These are phyloP conservation scores for Laetiporus sulphureus DNA, from an alignment of 1,284 basidiomycete species.

Conservation along the genomic window DNA sequence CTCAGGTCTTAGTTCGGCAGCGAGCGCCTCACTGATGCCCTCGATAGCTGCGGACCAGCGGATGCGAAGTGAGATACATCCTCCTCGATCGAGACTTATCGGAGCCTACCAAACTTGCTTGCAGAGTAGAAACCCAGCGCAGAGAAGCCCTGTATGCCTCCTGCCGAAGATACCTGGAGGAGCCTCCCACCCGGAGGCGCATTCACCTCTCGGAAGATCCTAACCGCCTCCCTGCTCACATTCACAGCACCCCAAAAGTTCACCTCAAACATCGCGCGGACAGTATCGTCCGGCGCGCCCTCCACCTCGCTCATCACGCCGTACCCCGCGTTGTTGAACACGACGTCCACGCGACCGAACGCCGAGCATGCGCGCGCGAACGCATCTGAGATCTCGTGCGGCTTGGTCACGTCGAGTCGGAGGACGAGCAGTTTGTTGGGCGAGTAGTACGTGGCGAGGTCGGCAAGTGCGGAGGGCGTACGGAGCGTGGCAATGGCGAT, in stretches of 20 bases:
- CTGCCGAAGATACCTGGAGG: slow-evolving; percentile 25
- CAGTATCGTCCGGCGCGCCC: slow-evolving; percentile 23
- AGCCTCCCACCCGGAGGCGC: slow-evolving; percentile 27
- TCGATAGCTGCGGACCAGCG: slow-evolving; percentile 17
- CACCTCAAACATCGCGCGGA: slow-evolving; percentile 27
- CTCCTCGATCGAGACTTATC: no score
- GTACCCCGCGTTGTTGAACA: slow-evolving; percentile 37
- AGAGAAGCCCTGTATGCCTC: slow-evolving; percentile 19
- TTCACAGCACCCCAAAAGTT: slow-evolving; percentile 33
- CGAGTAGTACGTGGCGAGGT: slow-evolving; percentile 15
- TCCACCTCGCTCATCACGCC: slow-evolving; percentile 30
- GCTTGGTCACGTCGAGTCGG: slow-evolving; percentile 33
- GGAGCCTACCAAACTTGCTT: slow-evolving; percentile 14
- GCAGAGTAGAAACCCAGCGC: slow-evolving; percentile 27
- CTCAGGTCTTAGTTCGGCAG: slow-evolving; percentile 27
- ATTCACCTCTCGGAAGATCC: slow-evolving; percentile 33
- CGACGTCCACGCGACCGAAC: slow-evolving; percentile 39
- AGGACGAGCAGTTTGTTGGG: slow-evolving; percentile 27
- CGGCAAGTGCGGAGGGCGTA: slow-evolving; percentile 18
- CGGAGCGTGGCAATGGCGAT: slow-evolving; percentile 27
- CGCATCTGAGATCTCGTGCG: slow-evolving; percentile 22
- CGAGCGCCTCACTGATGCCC: slow-evolving; percentile 26
- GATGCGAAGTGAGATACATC: not conserved
- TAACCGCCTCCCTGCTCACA: slow-evolving; percentile 28
- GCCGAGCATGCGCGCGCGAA: slow-evolving; percentile 26